These are phyloP conservation scores for Candida glaebosa DNA, from an alignment of 805 yeast genomes.

Conservation along the genomic window DNA sequence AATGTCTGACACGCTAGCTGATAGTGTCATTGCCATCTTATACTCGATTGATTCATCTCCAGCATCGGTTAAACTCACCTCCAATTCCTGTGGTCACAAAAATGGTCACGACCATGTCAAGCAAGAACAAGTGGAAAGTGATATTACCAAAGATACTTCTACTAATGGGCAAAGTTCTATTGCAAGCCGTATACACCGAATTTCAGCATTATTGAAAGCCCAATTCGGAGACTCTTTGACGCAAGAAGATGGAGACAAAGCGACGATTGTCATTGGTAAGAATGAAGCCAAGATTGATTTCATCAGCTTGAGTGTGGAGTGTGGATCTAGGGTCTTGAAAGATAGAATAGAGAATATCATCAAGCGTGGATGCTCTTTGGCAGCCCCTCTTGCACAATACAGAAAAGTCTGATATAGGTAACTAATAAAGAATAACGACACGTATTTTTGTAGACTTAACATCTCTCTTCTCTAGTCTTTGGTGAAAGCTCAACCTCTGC, in stretches of 20 bases:
- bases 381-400: slow-evolving; percentile 71
- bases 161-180: slow-evolving; percentile 25
- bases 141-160: slow-evolving; percentile 13
- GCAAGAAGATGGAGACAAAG: slow-evolving; percentile 43
- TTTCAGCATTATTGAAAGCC: slow-evolving; percentile 62
- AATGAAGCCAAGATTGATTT: slow-evolving; percentile 69
- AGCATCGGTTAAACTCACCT: slow-evolving; percentile 85
- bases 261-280: slow-evolving; percentile 68
- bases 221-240: slow-evolving; percentile 83
- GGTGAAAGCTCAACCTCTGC: no score
- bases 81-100: slow-evolving; percentile 50
- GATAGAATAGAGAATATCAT: slow-evolving; percentile 82
- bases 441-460: no score
- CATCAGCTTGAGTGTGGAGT: slow-evolving; percentile 57
- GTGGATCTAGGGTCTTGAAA: slow-evolving; percentile 70
- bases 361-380: slow-evolving; percentile 71
- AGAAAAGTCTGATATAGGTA: slow-evolving; percentile 16
- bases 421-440: slow-evolving; percentile 4
- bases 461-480: no score
- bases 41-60: slow-evolving; percentile 93
- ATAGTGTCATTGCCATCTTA: slow-evolving; percentile 84
- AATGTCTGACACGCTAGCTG: slow-evolving; percentile 91
- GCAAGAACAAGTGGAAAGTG: slow-evolving; percentile 12
- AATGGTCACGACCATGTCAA: slow-evolving; percentile 13
- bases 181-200: slow-evolving; percentile 39